Base-by-base conservation (phyloP, 352 stramenopile genomes). In the Phytophthora sansomeana region DNA sequence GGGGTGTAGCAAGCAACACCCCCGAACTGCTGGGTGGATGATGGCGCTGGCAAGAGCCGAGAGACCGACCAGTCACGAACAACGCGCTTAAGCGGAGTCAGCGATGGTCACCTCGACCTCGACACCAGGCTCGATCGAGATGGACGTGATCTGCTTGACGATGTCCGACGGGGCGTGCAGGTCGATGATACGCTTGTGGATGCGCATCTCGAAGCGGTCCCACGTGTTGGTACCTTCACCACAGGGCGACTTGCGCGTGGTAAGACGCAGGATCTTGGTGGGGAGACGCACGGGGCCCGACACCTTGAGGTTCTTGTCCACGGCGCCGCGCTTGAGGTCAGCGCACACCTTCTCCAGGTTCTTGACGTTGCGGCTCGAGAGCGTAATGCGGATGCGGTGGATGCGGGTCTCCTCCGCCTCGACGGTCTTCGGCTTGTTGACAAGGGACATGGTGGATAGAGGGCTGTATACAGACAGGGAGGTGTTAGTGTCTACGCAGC, bases 171-270 rank as follows among this genome's bases (percentile, higher is more conserved):
- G 96, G 59, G 97, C 95, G 81, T 99, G 92, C 62, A 99, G 85
- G 81, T 99, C 98, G 79, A 99, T 98, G 79, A 99, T 98, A 74
- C 98, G 95, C 95, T 99, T 99, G 91, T 98, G 93, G 75, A 98
- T 97, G 79, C 97, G 93, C 97, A 99, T 99, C 84, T 99, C 97
- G 83, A 99, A 99, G 67, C 96, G 89, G 86, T 99, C 98, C 95
- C 96, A 99, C 43, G 97, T 99, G 91, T 99, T 99, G 91, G 98
- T 99, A 97, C 98, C 98, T 69, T 96, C 89, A 93, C 88, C 89
- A 89, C 87, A 98, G 63, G 98, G 98, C 74, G 97, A 98, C 95
- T 99, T 99, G 75, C 98, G 97, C 65, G 97, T 99, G 62, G 97
- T 99, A 58, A 99, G 96, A 72, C 87, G 93, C 52, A 99, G 90